Evolutionary conservation across 2,329 filamentous ascomycete genomes (phyloP), one percentile per base, ranked within the genome.

Genomic region (Neofusicoccum ribis): DNA sequence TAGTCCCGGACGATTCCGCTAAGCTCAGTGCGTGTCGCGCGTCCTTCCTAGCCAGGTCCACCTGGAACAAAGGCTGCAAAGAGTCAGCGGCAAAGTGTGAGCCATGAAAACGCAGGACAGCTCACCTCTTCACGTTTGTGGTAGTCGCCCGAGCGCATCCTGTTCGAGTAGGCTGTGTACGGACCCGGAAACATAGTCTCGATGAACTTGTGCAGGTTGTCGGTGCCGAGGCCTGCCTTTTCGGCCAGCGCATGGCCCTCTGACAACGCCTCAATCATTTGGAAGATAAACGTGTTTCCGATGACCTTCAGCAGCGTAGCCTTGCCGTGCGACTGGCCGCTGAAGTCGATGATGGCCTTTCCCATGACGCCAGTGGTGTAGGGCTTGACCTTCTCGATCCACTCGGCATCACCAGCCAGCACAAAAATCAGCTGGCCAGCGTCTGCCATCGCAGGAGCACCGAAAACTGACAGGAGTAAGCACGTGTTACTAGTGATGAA

Each of bases 41-140:
- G 80, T 97, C 93, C 76, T 97, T 97, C 67, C 89, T 82, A 5
- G 92, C 93, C 66, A 96, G 81, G 74, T 95, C 89, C 0, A 94
- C 91, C 3, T 87, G 87, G 76, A 96, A 96, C 8, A 95, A 80
- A n/a, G 93, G 93, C 74, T 85, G 50, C 11, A 41, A 34, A 44
- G 5, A 65, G 31, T 56, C 31, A 64, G 62, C 39, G 44, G 36
- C 5, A 14, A 37, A 15, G n/a, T 15, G 11, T 3, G 5, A 15
- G 27, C 5, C 23, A 5, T 2, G 12, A 20, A 9, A n/a, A 31
- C 9, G 9, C 12, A 8, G 12, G 23, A 23, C 12, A 36, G 62
- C 66, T 54, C 59, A 72, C 70, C 72, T 89, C 89, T 27, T 91
- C 87, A 12, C 90, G 83, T 77, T 87, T 85, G 77, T 90, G 88